Base-by-base conservation (phyloP, 2,329 filamentous ascomycete genomes). In the Ophiosphaerella narmari region DNA sequence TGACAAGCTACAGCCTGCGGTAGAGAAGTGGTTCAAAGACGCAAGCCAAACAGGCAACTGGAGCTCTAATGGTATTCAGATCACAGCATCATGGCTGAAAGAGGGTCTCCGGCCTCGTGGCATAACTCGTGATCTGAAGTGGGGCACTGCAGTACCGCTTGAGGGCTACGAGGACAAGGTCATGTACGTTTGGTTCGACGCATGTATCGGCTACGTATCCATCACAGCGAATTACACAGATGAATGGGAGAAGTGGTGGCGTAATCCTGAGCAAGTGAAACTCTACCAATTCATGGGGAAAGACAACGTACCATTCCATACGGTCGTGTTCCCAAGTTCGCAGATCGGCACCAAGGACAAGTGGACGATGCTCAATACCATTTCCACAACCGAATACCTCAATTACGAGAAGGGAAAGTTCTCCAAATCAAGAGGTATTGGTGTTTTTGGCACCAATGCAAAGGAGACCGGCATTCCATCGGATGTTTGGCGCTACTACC, bases 201-300 rank as follows among this genome's bases (percentile, higher is more conserved):
- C 90, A 46, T 94, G 90, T 74, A 94, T 96, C 66, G 92, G 92
- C 16, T 97, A 97, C 71, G 87, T 91, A n/a, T 96, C 91, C 1
- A 97, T 97, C 62, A 96, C 92, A 1, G 90, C 90, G 57, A 91
- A 86, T 63, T 96, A 96, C 73, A 96, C 91, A 5, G 82, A 86
- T 38, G 82, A 95, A 55, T 97, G 92, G 92, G 86, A 96, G 77
- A 83, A 90, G 68, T 97, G 92, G 92, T 97, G 92, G 92, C 86
- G 88, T 68, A 88, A 95, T 72, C 90, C 91, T 0, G 87, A 96
- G 38, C 82, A 96, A 31, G 91, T 97, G 40, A 84, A 88, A 68
- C 83, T 97, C 11, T 96, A 94, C 74, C 92, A 97, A 38, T 77
- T 97, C 80, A 90, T 96, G 85, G 92, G 92, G 76, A 97, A 96